Conservation (phyloP, 345 rosid genomes). For the thale cress (Arabidopsis thaliana) region TAIR10.1 NC_003070.9:18515501-18516000, state of each 20-base stretch:
- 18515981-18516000: slow-evolving; percentile 74
- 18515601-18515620: slow-evolving; percentile 73
- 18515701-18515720: not conserved
- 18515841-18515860: slow-evolving; percentile 14
- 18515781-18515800: slow-evolving; percentile 67
- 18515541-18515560: slow-evolving; percentile 94
- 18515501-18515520: not conserved
- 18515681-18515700: not conserved
- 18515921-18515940: slow-evolving; percentile 54
- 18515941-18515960: slow-evolving; percentile 84
- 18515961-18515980: slow-evolving; percentile 77
- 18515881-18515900: not conserved
- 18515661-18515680: slow-evolving; percentile 1
- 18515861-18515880: not conserved
- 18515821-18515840: slow-evolving; percentile 57
- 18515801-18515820: slow-evolving; percentile 81
- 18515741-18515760: slow-evolving; percentile 41
- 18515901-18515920: not conserved
- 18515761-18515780: slow-evolving; percentile 61
- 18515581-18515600: slow-evolving; percentile 51
- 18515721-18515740: not conserved
- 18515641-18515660: slow-evolving; percentile 70
- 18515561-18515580: slow-evolving; percentile 68
- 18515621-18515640: slow-evolving; percentile 80
- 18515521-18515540: slow-evolving; percentile 16